Percentiles rank a stretch among this genome's conserved stretches.
Conservation (phyloP, 345 rosid genomes). For the Lepidium sativum region DNA sequence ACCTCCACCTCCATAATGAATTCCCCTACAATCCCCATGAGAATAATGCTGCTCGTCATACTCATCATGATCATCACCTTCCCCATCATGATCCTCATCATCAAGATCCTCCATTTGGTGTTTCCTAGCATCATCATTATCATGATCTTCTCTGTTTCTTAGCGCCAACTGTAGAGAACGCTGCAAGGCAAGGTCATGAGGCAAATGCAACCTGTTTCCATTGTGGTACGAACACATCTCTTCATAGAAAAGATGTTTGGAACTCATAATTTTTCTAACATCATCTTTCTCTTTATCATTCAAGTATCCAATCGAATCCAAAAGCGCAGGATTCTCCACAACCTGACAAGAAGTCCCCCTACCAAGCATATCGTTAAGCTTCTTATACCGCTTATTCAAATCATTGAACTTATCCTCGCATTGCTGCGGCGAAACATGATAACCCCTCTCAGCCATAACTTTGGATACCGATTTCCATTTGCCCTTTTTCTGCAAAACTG, state of each 20-base stretch:
- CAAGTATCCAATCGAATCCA: slow-evolving; percentile 63
- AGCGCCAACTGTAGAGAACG: slow-evolving; percentile 69
- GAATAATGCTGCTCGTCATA: slow-evolving; percentile 45
- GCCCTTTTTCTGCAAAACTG: slow-evolving; percentile 76
- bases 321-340: slow-evolving; percentile 76
- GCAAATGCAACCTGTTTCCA: slow-evolving; percentile 75
- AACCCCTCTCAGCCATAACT: slow-evolving; percentile 83
- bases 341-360: slow-evolving; percentile 89
- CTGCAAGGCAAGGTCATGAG: slow-evolving; percentile 81
- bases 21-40: slow-evolving; percentile 37
- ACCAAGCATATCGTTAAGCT: slow-evolving; percentile 88
- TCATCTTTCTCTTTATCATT: slow-evolving; percentile 78
- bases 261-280: slow-evolving; percentile 73
- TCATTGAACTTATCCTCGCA: slow-evolving; percentile 95
- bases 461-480: slow-evolving; percentile 90
- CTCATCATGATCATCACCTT: slow-evolving; percentile 66
- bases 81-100: slow-evolving; percentile 71
- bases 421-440: slow-evolving; percentile 88
- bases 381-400: slow-evolving; percentile 88
- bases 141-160: slow-evolving; percentile 66
- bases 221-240: slow-evolving; percentile 98
- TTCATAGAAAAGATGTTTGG: slow-evolving; percentile 87
- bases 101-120: slow-evolving; percentile 57
- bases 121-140: slow-evolving; percentile 48
- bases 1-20: slow-evolving; percentile 31